These are phyloP conservation scores for Platanthera guangdongensis DNA, from an alignment of 106 monocot genomes.

Conservation along the genomic window DNA sequence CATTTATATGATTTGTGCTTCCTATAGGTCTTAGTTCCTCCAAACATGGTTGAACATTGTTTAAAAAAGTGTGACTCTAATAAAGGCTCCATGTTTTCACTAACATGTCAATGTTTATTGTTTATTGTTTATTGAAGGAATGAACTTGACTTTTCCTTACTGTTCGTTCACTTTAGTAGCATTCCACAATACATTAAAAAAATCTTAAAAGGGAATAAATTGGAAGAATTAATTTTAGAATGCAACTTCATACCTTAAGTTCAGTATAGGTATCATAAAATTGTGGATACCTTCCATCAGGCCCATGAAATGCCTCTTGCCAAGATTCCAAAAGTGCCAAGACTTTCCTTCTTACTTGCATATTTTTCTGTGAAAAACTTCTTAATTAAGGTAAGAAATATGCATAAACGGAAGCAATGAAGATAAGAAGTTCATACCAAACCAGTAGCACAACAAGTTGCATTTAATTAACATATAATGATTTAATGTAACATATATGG, in stretches of 20 bases:
- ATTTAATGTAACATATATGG: background rate
- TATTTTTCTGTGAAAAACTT: conserved; percentile 35
- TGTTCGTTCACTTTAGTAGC: background rate
- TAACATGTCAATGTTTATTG: background rate
- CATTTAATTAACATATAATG: too few relatives aligned
- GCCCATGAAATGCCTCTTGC: conserved; percentile 82
- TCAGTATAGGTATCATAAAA: conserved; percentile 61
- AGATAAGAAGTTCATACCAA: background rate
- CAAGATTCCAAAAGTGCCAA: conserved; percentile 68
- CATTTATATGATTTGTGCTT: too few relatives aligned
- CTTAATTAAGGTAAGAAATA: background rate
- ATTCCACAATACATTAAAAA: background rate
- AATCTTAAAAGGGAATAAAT: background rate
- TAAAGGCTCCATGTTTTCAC: too few relatives aligned
- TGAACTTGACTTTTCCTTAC: background rate
- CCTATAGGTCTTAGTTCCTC: too few relatives aligned
- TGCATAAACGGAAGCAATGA: background rate
- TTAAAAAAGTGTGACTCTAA: too few relatives aligned
- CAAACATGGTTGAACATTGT: too few relatives aligned
- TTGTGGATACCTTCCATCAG: conserved; percentile 65
- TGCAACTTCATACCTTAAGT: conserved; percentile 32
- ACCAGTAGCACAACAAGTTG: background rate
- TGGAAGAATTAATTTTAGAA: background rate
- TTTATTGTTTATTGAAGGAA: background rate
- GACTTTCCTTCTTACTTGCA: conserved; percentile 62